Evolutionary conservation across 78 protist species (phyloP).

Genomic region (Dictyostelium firmibasis): DNA sequence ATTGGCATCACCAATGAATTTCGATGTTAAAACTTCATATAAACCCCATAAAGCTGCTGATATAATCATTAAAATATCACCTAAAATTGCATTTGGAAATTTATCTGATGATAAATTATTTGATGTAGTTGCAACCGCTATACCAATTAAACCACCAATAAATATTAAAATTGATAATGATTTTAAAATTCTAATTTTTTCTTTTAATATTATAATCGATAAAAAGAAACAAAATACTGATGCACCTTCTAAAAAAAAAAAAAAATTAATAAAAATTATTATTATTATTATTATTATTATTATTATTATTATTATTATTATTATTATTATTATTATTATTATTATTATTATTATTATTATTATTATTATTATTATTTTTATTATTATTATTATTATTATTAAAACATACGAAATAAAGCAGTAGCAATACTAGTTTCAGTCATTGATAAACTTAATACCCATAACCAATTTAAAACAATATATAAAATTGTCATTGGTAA

Average conservation of each 20-base stretch:
- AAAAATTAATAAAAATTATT: background rate
- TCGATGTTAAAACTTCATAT: slow-evolving; percentile 52
- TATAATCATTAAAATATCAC: slow-evolving; percentile 54
- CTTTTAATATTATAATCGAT: slow-evolving; percentile 44
- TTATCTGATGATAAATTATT: too few relatives aligned
- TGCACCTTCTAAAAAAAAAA: slow-evolving; percentile 6
- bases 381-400: too few relatives aligned
- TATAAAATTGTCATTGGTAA: slow-evolving; percentile 22
- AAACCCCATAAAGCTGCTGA: slow-evolving; percentile 39
- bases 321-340: too few relatives aligned
- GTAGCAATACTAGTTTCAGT: slow-evolving; percentile 43
- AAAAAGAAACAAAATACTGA: slow-evolving; percentile 29
- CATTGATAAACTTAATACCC: slow-evolving; percentile 42
- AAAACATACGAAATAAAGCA: slow-evolving; percentile 29
- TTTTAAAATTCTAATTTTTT: slow-evolving; percentile 21
- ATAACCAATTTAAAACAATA: slow-evolving; percentile 26
- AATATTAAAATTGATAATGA: background rate
- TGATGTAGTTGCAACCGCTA: slow-evolving; percentile 7
- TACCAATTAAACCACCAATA: slow-evolving; percentile 58
- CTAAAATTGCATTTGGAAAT: slow-evolving; percentile 31
- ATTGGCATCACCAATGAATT: slow-evolving; percentile 24
- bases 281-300: too few relatives aligned
- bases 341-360: too few relatives aligned
- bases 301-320: too few relatives aligned
- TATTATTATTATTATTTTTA: too few relatives aligned